These are phyloP conservation scores for Phytophthora podocarpi DNA, from an alignment of 352 stramenopile species.

Conservation along the genomic window DNA sequence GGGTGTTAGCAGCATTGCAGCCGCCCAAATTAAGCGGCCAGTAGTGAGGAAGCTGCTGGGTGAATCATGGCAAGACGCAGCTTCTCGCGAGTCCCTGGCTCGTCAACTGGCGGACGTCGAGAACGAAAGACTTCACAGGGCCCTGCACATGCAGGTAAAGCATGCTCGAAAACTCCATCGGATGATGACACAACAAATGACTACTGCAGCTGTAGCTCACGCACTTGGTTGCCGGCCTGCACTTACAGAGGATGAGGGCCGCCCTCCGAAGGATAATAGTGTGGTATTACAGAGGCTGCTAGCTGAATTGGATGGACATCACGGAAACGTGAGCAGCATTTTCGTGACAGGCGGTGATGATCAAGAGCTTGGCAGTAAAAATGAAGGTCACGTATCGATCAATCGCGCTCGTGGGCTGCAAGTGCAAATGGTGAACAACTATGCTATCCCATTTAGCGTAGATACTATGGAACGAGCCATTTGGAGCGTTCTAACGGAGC, in stretches of 20 bases:
- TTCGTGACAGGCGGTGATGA: neutral
- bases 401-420: slow-evolving; percentile 14
- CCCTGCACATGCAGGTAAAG: slow-evolving; percentile 14
- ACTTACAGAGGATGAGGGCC: neutral
- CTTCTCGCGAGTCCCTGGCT: slow-evolving; percentile 15
- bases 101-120: slow-evolving; percentile 14
- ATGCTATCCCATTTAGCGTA: slow-evolving; percentile 17
- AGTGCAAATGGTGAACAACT: slow-evolving; percentile 19
- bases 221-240: slow-evolving; percentile 8
- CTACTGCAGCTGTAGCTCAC: neutral
- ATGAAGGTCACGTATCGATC: slow-evolving; percentile 6
- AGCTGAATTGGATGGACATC: slow-evolving; percentile 2
- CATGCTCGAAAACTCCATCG: slow-evolving; percentile 25
- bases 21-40: neutral
- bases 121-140: slow-evolving; percentile 19
- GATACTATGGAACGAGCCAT: slow-evolving; percentile 15
- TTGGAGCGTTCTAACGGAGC: slow-evolving; percentile 8
- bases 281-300: slow-evolving; percentile 22
- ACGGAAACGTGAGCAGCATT: neutral
- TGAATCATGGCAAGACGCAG: slow-evolving; percentile 23
- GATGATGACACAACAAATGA: slow-evolving; percentile 22
- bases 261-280: slow-evolving; percentile 19
- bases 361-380: neutral
- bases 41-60: slow-evolving; percentile 1
- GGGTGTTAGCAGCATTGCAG: neutral